Base-by-base conservation (phyloP, 2,329 filamentous ascomycete species). In the Immersiporthe knoxdaviesiana region DNA sequence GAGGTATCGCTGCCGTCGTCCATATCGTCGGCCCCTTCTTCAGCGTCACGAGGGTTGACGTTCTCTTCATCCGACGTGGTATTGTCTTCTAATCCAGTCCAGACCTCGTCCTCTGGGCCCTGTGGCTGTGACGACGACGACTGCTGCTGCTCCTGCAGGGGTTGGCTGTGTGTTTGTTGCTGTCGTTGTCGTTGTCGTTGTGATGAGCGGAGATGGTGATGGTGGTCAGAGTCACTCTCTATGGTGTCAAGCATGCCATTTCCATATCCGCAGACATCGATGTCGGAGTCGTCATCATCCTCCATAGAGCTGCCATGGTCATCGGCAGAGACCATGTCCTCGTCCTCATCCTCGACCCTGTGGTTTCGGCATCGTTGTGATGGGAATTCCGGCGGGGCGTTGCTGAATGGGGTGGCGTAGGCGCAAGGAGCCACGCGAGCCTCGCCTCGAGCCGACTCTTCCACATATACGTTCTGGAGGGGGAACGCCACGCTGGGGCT, bases 371-470 rank as follows among this genome's bases (percentile, higher is more conserved):
- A 30, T 6, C 41, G 64, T 21, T 54, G 65, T 18, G 63, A 54
- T 58, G 65, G 41, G 16, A 62, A 47, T 66, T 85, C 84, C 16
- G 82, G 77, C 0, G 87, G 83, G 3, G 83, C 86, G 71, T 89
- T 90, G 74, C 91, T 93, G 75, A 90, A 84, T 0, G 92, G 92
- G 0, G 92, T 94, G 2, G 91, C 90, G 74, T 94, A 94, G n/a
- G 88, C 89, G 72, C 89, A 89, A 0, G 90, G 91, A 0, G 85
- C 88, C 16, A 81, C 82, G 18, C 78, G 78, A 41, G 84, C 78
- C 66, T 77, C 74, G 69, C 75, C 78, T 73, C 68, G 75, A 74
- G 77, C 73, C 14, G 68, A 4, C 75, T 75, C 41, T 79, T 75
- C 4, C 79, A 80, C 71, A 79, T 77, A 5, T 82, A 81, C 74